Conservation (phyloP, 2,329 filamentous ascomycete genomes). For the Helotiales sp. region DNA sequence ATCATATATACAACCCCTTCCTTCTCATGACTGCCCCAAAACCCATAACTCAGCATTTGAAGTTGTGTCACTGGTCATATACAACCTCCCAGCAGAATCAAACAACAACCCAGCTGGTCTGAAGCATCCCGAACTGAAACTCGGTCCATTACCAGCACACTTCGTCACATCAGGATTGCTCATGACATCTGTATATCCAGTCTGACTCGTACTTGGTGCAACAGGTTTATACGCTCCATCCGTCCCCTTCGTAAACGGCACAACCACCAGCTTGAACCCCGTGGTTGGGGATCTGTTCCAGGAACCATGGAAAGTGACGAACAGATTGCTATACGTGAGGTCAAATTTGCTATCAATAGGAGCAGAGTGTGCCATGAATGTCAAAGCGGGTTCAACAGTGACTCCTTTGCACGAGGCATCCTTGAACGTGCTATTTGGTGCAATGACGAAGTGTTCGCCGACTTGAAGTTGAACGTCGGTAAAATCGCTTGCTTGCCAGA, state of each 20-base stretch:
- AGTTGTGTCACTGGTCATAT: slow-evolving; percentile 22
- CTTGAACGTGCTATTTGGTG: background rate
- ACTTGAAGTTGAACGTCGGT: background rate
- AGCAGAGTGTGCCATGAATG: slow-evolving; percentile 3
- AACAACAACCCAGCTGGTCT: slow-evolving; percentile 19
- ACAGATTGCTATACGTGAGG: slow-evolving; percentile 10
- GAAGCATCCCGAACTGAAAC: slow-evolving; percentile 19
- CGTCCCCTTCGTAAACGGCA: slow-evolving; percentile 13
- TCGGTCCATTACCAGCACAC: slow-evolving; percentile 21
- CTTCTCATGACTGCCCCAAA: slow-evolving; percentile 14
- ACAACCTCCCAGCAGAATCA: slow-evolving; percentile 15
- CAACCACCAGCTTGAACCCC: slow-evolving; percentile 13
- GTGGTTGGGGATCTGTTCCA: slow-evolving; percentile 39
- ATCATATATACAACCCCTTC: background rate
- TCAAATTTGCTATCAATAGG: slow-evolving; percentile 21
- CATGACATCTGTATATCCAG: slow-evolving; percentile 12
- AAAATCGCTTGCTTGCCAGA: slow-evolving; percentile 8
- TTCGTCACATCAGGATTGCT: slow-evolving; percentile 21
- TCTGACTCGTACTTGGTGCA: background rate
- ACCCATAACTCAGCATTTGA: slow-evolving; percentile 22
- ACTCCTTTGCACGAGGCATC: slow-evolving; percentile 1
- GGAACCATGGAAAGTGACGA: slow-evolving; percentile 19
- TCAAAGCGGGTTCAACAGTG: background rate
- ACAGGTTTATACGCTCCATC: slow-evolving; percentile 13
- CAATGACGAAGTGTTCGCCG: slow-evolving; percentile 8